Percentiles rank a stretch among this genome's conserved stretches.
phyloP scores from a whole-genome alignment of 805 yeast genomes.

The Wickerhamomyces mucosus region DNA sequence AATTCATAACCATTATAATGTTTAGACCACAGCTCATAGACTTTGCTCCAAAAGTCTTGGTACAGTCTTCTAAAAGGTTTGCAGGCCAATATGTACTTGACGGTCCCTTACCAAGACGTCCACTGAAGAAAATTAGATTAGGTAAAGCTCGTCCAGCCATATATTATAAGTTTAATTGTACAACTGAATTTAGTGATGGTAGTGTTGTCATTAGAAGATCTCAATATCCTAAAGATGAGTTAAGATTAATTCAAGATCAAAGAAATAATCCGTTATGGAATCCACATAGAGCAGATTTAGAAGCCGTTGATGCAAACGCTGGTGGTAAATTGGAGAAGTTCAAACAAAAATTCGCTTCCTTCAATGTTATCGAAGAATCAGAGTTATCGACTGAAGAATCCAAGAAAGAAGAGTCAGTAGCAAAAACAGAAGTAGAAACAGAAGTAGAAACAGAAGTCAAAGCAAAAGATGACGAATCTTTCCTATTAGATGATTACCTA shows the following conservation, averaged over 20 bases:
- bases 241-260: conserved; percentile 81
- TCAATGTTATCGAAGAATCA: conserved; percentile 31
- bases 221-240: conserved; percentile 80
- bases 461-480: conserved; percentile 10
- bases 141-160: conserved; percentile 94
- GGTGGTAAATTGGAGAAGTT: conserved; percentile 73
- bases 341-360: conserved; percentile 54
- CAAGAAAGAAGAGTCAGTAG: conserved; percentile 2
- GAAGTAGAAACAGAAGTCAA: conserved; percentile 5
- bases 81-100: conserved; percentile 8
- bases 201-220: conserved; percentile 78
- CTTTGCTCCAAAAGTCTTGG: too few species aligned
- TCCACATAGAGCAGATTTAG: conserved; percentile 70
- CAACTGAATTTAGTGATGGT: conserved; percentile 91
- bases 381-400: too few species aligned
- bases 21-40: too few species aligned
- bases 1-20: too few species aligned
- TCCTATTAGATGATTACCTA: conserved; percentile 38
- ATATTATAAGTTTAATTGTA: conserved; percentile 79
- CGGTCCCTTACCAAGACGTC: conserved; percentile 36
- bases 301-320: conserved; percentile 69
- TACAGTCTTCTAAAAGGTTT: neutral
- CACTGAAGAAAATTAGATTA: conserved; percentile 53
- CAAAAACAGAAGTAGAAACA: conserved; percentile 5
- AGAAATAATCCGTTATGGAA: conserved; percentile 86